Conservation (phyloP, 257 asterid species). For the Solanum paucissectum region DNA sequence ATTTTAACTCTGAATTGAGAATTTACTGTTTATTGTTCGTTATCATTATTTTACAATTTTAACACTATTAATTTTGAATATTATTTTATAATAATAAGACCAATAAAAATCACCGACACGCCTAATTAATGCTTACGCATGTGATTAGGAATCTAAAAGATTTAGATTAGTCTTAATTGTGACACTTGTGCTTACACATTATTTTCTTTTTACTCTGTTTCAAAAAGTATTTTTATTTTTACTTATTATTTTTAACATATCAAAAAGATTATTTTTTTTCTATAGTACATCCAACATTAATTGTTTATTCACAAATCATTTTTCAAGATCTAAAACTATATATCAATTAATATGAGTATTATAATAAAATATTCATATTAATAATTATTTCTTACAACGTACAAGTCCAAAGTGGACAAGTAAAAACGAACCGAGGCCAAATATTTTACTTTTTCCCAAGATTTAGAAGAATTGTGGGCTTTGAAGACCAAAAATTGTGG, state of each 20-base stretch:
- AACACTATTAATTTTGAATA: background rate
- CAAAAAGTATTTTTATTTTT: no score
- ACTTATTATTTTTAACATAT: no score
- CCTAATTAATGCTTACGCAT: background rate
- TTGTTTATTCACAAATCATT: background rate
- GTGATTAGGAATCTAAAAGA: background rate
- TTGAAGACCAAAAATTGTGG: background rate
- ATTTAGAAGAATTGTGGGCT: background rate
- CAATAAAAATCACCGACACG: background rate
- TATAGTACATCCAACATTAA: no score
- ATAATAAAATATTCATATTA: no score
- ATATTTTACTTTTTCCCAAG: background rate
- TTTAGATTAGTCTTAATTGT: background rate
- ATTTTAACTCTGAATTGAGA: background rate
- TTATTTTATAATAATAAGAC: background rate
- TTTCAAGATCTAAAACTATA: no score
- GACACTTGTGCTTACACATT: background rate
- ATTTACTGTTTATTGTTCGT: background rate
- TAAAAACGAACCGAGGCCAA: background rate
- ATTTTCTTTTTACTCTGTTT: no score
- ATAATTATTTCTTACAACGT: background rate
- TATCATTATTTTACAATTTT: background rate
- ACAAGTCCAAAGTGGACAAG: rapidly evolving
- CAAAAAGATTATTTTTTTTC: no score
- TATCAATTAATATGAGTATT: no score